phyloP scores from a whole-genome alignment of 805 yeast genomes.

The Myxozyma geophila region DNA sequence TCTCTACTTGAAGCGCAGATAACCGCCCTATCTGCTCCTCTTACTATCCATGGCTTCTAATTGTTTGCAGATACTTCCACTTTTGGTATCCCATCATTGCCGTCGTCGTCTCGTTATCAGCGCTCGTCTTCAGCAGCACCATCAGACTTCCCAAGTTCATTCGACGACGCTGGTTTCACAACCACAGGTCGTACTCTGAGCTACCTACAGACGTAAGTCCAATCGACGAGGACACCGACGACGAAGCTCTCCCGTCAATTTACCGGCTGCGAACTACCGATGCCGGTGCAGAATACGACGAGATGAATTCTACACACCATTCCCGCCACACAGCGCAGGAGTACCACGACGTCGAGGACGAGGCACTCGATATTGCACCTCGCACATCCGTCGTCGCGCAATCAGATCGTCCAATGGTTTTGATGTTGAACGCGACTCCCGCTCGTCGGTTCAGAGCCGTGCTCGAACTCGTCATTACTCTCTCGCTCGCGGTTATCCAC shows the following conservation, averaged over 20 bases:
- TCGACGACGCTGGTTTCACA: conserved; percentile 19
- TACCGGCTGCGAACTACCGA: conserved; percentile 32
- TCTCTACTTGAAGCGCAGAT: conserved; percentile 34
- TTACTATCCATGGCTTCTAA: background rate
- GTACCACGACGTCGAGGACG: conserved; percentile 24
- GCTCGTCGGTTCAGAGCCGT: conserved; percentile 22
- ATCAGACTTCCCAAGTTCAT: conserved; percentile 23
- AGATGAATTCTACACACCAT: background rate
- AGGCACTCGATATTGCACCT: conserved; percentile 27
- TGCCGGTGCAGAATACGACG: conserved; percentile 32
- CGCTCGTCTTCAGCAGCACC: conserved; percentile 28
- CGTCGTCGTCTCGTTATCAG: conserved; percentile 35
- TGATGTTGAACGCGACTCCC: conserved; percentile 20
- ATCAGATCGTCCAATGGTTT: conserved; percentile 1
- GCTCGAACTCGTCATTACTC: conserved; percentile 22
- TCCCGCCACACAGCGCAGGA: conserved; percentile 1
- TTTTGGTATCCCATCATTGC: conserved; percentile 43
- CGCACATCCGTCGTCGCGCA: conserved; percentile 15
- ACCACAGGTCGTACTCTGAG: conserved; percentile 12
- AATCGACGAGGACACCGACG: conserved; percentile 17
- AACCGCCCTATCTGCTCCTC: background rate
- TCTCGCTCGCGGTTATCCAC: conserved; percentile 20
- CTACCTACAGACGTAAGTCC: conserved; percentile 17
- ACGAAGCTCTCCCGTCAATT: conserved; percentile 24
- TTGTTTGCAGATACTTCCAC: conserved; percentile 33